Evolutionary conservation across 371 early-diverging fungal species (phyloP).

Genomic region (Haplosporangium sp.): DNA sequence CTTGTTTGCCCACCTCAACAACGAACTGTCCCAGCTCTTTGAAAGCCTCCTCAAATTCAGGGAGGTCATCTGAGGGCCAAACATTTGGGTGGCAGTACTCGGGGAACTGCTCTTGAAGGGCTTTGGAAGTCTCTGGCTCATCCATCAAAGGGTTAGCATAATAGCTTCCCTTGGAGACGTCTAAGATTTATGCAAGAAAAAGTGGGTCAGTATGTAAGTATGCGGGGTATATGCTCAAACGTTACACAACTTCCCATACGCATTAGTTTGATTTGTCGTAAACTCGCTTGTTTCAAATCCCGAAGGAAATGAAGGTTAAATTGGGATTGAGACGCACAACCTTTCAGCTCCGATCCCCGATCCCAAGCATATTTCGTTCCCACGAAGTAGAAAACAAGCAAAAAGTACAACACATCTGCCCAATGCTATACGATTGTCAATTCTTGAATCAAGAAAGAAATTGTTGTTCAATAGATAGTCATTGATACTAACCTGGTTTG

Average conservation of each 20-base stretch:
- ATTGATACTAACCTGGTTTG: conserved; percentile 41
- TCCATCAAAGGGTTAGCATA: conserved; percentile 67
- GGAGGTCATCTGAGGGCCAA: conserved; percentile 63
- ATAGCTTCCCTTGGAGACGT: conserved; percentile 60
- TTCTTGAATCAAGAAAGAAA: too few relatives aligned
- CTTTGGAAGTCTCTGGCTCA: conserved; percentile 42
- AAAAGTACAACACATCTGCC: too few relatives aligned
- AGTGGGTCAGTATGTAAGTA: conserved; percentile 25
- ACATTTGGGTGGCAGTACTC: conserved; percentile 63
- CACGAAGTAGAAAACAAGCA: background rate
- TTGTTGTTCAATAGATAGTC: too few relatives aligned
- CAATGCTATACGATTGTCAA: too few relatives aligned
- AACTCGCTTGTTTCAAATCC: background rate
- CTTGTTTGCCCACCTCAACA: conserved; percentile 62
- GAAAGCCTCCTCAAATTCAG: conserved; percentile 57
- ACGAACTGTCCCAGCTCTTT: conserved; percentile 64
- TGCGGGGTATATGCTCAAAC: conserved; percentile 24
- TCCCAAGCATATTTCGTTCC: conserved; percentile 4
- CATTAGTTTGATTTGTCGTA: background rate
- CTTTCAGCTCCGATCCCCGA: background rate
- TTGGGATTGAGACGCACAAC: background rate
- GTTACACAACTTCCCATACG: conserved; percentile 13
- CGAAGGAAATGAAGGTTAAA: background rate
- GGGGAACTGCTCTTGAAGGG: conserved; percentile 41
- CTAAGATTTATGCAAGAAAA: conserved; percentile 29